Evolutionary conservation across 805 yeast species (phyloP), one percentile per base, ranked within the genome.

Genomic region (Cyberlindnera saturnus): DNA sequence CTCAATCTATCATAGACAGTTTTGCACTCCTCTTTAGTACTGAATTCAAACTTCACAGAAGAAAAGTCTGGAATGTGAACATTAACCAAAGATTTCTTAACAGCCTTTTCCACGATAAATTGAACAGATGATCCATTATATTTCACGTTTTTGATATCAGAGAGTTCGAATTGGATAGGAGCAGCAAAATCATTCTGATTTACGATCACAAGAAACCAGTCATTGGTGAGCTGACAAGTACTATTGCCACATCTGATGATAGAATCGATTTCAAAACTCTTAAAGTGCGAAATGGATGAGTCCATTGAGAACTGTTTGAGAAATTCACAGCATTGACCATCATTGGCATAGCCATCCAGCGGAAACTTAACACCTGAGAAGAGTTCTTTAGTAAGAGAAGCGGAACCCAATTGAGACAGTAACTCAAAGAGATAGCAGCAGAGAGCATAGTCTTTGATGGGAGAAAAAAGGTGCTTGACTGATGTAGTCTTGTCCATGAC

Each of bases 341-440:
- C 61, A 34, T 49, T 55, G 6, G 60, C 55, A 43, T 39, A 50
- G 10, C 36, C 45, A 39, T 11, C 43, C 17, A 18, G 32, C 4
- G 18, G 47, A 44, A 41, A 47, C 34, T 6, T 34, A 18, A 15
- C 13, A 11, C 23, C 19, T 6, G 35, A n/a, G n/a, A 39, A 39
- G 32, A 39, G 18, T 9, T 7, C 35, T 20, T 39, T 23, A 15
- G 32, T 18, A 26, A 39, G 14, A 8, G 31, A 23, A 3, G 36
- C 30, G 5, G 40, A n/a, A 2, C 44, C 46, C 8, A 55, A 18
- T 16, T 53, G 57, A 2, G 62, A 55, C 14, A 57, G 8, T 32
- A 57, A 29, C 29, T 56, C 61, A 15, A 51, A 37, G 15, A 53
- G 6, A 36, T 55, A 58, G 32, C 47, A 52, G 17, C 49, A 49